Conservation (phyloP, 352 stramenopile species). For the Thalassiosira hispida region DNA sequence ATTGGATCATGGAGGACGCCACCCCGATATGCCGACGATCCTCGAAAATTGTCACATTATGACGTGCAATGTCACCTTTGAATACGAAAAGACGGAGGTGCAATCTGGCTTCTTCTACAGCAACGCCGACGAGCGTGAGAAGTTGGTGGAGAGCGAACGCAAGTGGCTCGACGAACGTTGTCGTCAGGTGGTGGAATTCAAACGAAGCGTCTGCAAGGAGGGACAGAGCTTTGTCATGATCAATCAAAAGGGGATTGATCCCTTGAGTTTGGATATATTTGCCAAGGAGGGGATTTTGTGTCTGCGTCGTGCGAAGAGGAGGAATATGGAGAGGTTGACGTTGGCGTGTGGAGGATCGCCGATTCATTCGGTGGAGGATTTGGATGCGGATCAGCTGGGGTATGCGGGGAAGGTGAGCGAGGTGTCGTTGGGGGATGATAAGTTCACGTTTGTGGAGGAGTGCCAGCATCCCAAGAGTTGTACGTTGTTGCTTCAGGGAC, state of each 20-base stretch:
- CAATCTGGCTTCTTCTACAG: constrained; percentile 98
- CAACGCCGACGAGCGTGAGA: constrained; percentile 98
- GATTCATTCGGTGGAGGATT: constrained; percentile 98
- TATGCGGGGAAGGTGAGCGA: constrained; percentile 97
- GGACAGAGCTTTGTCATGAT: constrained; percentile 98
- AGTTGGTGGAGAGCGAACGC: constrained; percentile 85
- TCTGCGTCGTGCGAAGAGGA: constrained; percentile 96
- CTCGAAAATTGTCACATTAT: constrained; percentile 98
- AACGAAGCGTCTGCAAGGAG: constrained; percentile 96
- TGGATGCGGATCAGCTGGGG: constrained; percentile 95
- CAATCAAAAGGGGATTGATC: constrained; percentile 99
- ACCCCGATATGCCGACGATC: constrained; percentile 98
- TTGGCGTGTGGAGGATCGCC: constrained; percentile 95
- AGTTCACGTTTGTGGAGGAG: constrained; percentile 99
- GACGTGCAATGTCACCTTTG: constrained; percentile 99
- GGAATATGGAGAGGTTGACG: constrained; percentile 99
- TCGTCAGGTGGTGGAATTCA: constrained; percentile 98
- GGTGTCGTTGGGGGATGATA: constrained; percentile 98
- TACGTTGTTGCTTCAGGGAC: constrained; percentile 98
- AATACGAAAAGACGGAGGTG: constrained; percentile 99
- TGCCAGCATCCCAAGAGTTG: constrained; percentile 95
- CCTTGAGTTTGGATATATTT: constrained; percentile 98
- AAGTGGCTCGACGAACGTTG: constrained; percentile 86
- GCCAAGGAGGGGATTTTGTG: constrained; percentile 99
- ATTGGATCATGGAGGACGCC: constrained; percentile 97